Evolutionary conservation across 2,329 filamentous ascomycete species (phyloP), one percentile per base, ranked within the genome.

Genomic region (Cladophialophora carrionii): DNA sequence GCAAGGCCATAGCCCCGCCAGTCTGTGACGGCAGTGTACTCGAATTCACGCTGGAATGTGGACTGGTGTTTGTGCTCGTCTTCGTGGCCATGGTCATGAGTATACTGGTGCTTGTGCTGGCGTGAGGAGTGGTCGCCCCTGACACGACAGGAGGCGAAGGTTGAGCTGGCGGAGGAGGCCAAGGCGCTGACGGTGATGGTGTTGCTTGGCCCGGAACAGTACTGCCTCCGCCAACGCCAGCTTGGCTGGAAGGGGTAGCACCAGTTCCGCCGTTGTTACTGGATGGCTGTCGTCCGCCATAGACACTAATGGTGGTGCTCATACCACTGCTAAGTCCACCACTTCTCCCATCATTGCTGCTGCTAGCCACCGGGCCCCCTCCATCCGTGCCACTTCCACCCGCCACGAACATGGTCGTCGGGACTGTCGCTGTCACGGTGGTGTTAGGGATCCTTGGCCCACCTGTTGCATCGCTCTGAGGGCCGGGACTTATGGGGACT

Each of bases 41-140:
- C 29, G 52, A 10, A 34, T 9, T 10, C n/a, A 24, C 29, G 14
- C 48, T 52, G 4, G 48, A 24, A 29, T 34, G 29, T 32, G 52
- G 20, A 34, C 52, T 54, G 26, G 3, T 54, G 52, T 10, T 32
- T 34, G 52, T 31, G 52, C 52, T 54, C 31, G 52, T 54, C 29
- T 32, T 54, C n/a, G 52, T 54, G 52, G 52, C 29, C 1, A 34
- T 54, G 29, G 29, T 29, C n/a, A 29, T 54, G 17, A 31, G 52
- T 12, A 20, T 52, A 26, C 10, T 52, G 8, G 29, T 54, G 52
- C 26, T 54, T 54, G 52, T 54, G 17, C 29, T 51, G 20, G 48
- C 22, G 24, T 24, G 26, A 14, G 52, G 32, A 22, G 29, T 12
- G 52, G 26, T 54, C 29, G 29, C 29, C 2, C 24, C n/a, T 34